Base-by-base conservation (phyloP, 176 grass and related monocot species). In the Eleusine coracana region DNA sequence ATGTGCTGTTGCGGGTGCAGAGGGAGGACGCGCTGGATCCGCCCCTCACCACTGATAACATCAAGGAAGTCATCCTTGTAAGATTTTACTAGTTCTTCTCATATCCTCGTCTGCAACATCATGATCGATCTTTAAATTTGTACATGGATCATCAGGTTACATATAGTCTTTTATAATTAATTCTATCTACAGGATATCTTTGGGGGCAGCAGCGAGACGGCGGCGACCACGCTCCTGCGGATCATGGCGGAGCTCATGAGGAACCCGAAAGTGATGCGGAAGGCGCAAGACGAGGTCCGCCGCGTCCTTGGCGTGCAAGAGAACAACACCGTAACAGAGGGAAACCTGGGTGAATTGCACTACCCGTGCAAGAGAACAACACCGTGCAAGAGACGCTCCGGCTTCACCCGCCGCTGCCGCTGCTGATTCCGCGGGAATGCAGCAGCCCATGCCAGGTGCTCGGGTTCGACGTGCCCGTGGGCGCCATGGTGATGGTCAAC, bases 1-100 rank as follows among this genome's bases (percentile, higher is more conserved):
- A 64, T 11, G 76, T 88, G 39, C 59, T 91, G 3, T 13, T 91
- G 14, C 81, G 76, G 25, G n/a, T 77, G 18, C 87, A 85, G 75
- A 58, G 51, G 18, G 31, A 75, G 51, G 73, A 38, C 31, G 31
- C 10, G 50, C 73, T 75, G 28, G 73, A 75, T n/a, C 73, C 73
- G 29, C 73, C 73, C 1, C 51, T 75, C 31, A 75, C 73, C 73
- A 75, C 51, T 5, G 73, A 75, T 0, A 75, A 75, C 73, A 75
- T 75, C 31, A 75, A 75, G 73, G 17, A 9, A 18, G 51, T 75
- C 1, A 58, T 75, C 10, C 8, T 75, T 18, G 51, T 75, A 75
- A 74, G 72, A 55, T 74, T 48, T 27, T 52, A 52, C 9, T 0
- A 29, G 3, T 3, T 14, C 14, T 4, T 4, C 14, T 3, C 56